These are phyloP conservation scores for Pezizomycotina sp. DNA, from an alignment of 2,329 filamentous ascomycete genomes.

Conservation along the genomic window DNA sequence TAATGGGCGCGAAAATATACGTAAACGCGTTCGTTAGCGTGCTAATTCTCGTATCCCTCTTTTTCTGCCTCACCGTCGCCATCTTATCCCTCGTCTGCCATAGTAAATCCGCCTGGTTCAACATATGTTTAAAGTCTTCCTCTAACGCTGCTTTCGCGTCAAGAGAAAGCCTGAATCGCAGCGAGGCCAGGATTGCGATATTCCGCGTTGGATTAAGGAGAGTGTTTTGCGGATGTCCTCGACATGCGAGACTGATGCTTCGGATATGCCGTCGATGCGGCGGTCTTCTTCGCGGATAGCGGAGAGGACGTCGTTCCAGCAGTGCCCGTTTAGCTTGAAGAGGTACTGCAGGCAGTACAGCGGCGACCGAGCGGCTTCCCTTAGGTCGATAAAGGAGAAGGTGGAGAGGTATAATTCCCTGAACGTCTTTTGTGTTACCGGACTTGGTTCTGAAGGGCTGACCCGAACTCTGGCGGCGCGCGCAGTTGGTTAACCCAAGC, in stretches of 20 bases:
- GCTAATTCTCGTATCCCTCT: slow-evolving; percentile 21
- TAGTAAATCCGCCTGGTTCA: slow-evolving; percentile 24
- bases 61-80: slow-evolving; percentile 18
- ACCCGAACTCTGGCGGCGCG: slow-evolving; percentile 22
- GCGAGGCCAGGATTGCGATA: slow-evolving; percentile 3
- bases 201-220: slow-evolving; percentile 20
- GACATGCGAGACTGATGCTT: slow-evolving; percentile 24
- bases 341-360: slow-evolving; percentile 24
- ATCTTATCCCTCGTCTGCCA: slow-evolving; percentile 24
- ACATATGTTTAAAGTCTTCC: slow-evolving; percentile 25
- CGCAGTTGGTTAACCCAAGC: slow-evolving; percentile 21
- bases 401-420: slow-evolving; percentile 24
- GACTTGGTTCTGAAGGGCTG: slow-evolving; percentile 9
- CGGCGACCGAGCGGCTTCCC: slow-evolving; percentile 18
- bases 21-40: slow-evolving; percentile 25
- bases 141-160: slow-evolving; percentile 15
- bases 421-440: slow-evolving; percentile 19
- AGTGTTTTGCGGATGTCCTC: slow-evolving; percentile 25
- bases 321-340: slow-evolving; percentile 24
- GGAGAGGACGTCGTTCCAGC: slow-evolving; percentile 26
- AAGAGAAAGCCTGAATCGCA: no score
- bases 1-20: slow-evolving; percentile 23
- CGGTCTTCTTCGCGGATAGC: slow-evolving; percentile 24
- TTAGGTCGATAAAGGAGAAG: slow-evolving; percentile 20
- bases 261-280: slow-evolving; percentile 24